Base-by-base conservation (phyloP, 148 eudicot genomes). In the Nyssa sinensis region DNA sequence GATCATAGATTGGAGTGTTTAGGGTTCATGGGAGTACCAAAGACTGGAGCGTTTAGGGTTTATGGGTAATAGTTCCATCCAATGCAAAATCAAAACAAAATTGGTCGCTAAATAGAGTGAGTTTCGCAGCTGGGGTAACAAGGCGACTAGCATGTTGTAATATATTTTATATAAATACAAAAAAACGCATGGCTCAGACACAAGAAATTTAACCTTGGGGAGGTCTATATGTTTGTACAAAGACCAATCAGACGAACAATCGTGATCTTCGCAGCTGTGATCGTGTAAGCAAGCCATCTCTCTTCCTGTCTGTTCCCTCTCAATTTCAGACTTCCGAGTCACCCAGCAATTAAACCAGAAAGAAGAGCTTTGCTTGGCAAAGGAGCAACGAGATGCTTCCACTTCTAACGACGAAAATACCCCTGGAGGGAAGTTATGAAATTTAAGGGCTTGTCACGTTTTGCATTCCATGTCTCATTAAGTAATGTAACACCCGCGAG, bases 241-340 rank as follows among this genome's bases (percentile, higher is more conserved):
- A 82, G 98, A 92, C 88, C 90, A 94, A 86, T 90, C 87, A 21
- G 98, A 82, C 4, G 98, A 90, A 57, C 98, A 94, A 64, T 94
- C 92, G 82, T 94, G 96, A 64, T 94, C 97, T 74, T 90, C 97
- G 83, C 97, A 94, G 74, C 91, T 89, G 77, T 94, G 98, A 72
- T 94, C 98, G 73, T 94, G 98, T 58, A 86, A 24, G 61, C 98
- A 94, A 57, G 98, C 97, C 97, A 92, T 90, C 58, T 66, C 70
- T 61, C 61, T 55, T 33, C 25, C 59, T 41, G 39, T 68, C 61
- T 39, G 4, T 31, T 37, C 33, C 49, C 64, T 74, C 67, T 70
- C 75, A 41, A 19, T 31, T 33, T n/a, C 53, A 19, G 34, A 19
- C n/a, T n/a, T n/a, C n/a, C n/a, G n/a, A n/a, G n/a, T 44, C 51